A percentile compares a stretch with the other conserved stretches of the same genome.
Evolutionary conservation across 2,329 filamentous ascomycete genomes (phyloP).

Genomic region (Monilinia aucupariae): DNA sequence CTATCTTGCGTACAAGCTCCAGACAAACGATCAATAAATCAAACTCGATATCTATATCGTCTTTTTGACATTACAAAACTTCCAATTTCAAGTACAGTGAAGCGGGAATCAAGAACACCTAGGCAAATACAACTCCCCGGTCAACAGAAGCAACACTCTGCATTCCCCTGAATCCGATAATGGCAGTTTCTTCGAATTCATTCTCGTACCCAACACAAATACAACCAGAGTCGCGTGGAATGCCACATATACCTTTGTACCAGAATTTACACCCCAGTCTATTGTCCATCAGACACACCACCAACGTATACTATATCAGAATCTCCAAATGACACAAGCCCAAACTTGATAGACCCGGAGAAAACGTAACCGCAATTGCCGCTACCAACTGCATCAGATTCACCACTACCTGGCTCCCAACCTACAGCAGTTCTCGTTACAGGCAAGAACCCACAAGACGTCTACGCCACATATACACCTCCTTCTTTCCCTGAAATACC

Average conservation of each 20-base stretch:
- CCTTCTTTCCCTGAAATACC: neutral
- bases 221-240: constrained; percentile 25
- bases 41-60: neutral
- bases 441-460: constrained; percentile 9
- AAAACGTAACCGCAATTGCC: neutral
- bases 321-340: neutral
- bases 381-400: neutral
- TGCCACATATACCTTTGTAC: constrained; percentile 15
- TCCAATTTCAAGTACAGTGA: neutral
- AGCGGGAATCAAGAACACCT: neutral
- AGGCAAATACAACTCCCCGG: too few species aligned
- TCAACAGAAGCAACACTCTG: neutral
- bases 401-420: neutral
- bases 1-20: neutral
- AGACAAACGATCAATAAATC: neutral
- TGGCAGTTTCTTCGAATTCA: neutral
- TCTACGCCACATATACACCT: neutral
- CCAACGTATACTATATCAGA: neutral
- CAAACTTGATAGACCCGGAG: neutral
- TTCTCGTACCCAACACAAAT: constrained; percentile 28
- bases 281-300: constrained; percentile 18
- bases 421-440: constrained; percentile 10
- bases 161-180: neutral
- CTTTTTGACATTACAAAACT: neutral
- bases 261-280: constrained; percentile 30